phyloP scores from a whole-genome alignment of 129 eudicot species.

The Centaurea solstitialis region DNA sequence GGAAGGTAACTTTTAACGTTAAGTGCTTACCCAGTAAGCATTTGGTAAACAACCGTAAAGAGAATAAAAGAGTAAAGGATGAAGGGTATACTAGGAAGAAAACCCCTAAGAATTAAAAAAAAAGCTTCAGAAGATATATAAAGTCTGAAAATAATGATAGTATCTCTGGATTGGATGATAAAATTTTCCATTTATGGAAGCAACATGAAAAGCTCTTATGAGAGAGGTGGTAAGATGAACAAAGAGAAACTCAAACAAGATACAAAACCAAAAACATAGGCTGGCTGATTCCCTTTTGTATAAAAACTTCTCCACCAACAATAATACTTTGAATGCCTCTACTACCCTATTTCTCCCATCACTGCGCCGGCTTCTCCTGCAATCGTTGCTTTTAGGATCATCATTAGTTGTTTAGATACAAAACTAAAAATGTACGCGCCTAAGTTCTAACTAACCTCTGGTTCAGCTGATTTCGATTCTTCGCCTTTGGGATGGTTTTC shows the following conservation, averaged over 20 bases:
- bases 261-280: slow-evolving; percentile 10
- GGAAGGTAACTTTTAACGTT: too few species aligned
- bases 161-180: background rate
- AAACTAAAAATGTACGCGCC: background rate
- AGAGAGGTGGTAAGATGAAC: slow-evolving; percentile 12
- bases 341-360: slow-evolving; percentile 16
- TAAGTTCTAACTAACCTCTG: slow-evolving; percentile 19
- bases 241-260: slow-evolving; percentile 24
- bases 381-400: background rate
- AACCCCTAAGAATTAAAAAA: too few species aligned
- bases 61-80: background rate
- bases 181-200: slow-evolving; percentile 18
- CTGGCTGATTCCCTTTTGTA: slow-evolving; percentile 2
- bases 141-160: background rate
- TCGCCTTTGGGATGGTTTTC: slow-evolving; percentile 38
- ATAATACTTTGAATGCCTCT: slow-evolving; percentile 16
- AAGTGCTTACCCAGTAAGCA: too few species aligned
- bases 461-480: slow-evolving; percentile 39
- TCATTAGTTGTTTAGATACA: background rate
- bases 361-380: slow-evolving; percentile 24
- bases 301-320: slow-evolving; percentile 14
- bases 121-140: too few species aligned
- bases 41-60: background rate
- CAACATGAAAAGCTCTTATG: slow-evolving; percentile 27
- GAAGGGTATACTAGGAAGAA: too few species aligned